These are phyloP conservation scores for Solanum neorickii DNA, from an alignment of 257 asterid species.

Conservation along the genomic window DNA sequence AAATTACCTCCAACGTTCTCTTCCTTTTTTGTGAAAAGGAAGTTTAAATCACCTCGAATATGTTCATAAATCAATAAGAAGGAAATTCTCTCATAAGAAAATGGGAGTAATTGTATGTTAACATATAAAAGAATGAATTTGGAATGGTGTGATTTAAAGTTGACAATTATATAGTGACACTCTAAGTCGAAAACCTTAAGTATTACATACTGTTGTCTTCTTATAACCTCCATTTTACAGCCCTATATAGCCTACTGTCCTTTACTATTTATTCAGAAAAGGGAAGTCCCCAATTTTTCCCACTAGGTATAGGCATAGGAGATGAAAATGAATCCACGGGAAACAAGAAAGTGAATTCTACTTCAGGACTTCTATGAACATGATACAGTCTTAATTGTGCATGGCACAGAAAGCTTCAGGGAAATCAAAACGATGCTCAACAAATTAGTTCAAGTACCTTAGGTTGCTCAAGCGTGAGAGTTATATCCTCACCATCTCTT, in stretches of 20 bases:
- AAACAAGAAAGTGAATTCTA: neutral
- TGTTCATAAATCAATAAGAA: neutral
- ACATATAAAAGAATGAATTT: neutral
- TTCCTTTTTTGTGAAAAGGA: neutral
- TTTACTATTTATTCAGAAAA: neutral
- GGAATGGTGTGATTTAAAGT: neutral
- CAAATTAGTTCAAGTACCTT: slow-evolving; percentile 34
- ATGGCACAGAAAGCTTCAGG: neutral
- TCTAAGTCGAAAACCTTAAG: neutral
- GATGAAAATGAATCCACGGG: neutral
- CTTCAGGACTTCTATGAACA: neutral
- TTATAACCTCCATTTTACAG: neutral
- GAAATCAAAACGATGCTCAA: slow-evolving; percentile 4
- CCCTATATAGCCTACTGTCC: neutral
- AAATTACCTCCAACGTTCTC: neutral
- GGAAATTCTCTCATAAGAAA: neutral
- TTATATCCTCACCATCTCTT: slow-evolving; percentile 76
- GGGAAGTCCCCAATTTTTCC: neutral
- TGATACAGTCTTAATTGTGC: neutral
- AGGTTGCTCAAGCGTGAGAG: slow-evolving; percentile 46
- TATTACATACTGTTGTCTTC: neutral
- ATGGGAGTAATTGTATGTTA: neutral
- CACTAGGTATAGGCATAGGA: neutral
- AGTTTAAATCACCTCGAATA: neutral
- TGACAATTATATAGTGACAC: neutral